Conservation (phyloP, 768 basidiomycete genomes). For the Stropharia rugosoannulata region DNA sequence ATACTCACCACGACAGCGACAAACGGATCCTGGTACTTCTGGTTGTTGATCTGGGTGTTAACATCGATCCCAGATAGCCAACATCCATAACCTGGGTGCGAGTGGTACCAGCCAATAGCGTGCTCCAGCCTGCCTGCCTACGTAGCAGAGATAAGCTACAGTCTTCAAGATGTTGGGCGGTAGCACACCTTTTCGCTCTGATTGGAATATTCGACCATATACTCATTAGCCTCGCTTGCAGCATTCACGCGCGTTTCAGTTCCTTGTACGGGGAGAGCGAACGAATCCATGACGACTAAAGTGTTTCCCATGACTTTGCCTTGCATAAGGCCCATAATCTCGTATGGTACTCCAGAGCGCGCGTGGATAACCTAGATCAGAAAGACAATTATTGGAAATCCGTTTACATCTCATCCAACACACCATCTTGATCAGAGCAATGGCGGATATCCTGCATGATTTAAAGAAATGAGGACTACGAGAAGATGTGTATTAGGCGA, state of each 20-base stretch:
- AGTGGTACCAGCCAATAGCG: slow-evolving; percentile 97
- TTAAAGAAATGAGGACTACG: slow-evolving; percentile 78
- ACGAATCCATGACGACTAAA: slow-evolving; percentile 91
- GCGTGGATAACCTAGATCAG: slow-evolving; percentile 88
- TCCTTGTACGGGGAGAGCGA: slow-evolving; percentile 95
- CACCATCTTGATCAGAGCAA: slow-evolving; percentile 96
- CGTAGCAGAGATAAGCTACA: neutral
- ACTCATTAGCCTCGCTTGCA: slow-evolving; percentile 93
- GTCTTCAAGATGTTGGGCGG: neutral
- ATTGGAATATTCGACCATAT: slow-evolving; percentile 93
- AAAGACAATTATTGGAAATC: slow-evolving; percentile 6
- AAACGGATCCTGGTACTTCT: slow-evolving; percentile 94
- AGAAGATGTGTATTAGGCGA: neutral
- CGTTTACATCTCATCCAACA: slow-evolving; percentile 4
- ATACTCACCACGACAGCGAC: slow-evolving; percentile 88
- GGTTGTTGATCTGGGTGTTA: slow-evolving; percentile 93
- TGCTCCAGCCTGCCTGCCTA: slow-evolving; percentile 85
- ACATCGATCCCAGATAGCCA: slow-evolving; percentile 99
- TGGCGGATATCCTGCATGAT: slow-evolving; percentile 91
- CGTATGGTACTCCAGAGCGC: slow-evolving; percentile 93
- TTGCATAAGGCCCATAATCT: slow-evolving; percentile 99
- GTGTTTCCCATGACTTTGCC: slow-evolving; percentile 85
- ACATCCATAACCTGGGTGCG: slow-evolving; percentile 98
- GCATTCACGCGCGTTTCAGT: slow-evolving; percentile 99
- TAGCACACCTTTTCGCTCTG: slow-evolving; percentile 71